Conservation (phyloP, 2,329 filamentous ascomycete species). For the Aspergillus versicolor region DNA sequence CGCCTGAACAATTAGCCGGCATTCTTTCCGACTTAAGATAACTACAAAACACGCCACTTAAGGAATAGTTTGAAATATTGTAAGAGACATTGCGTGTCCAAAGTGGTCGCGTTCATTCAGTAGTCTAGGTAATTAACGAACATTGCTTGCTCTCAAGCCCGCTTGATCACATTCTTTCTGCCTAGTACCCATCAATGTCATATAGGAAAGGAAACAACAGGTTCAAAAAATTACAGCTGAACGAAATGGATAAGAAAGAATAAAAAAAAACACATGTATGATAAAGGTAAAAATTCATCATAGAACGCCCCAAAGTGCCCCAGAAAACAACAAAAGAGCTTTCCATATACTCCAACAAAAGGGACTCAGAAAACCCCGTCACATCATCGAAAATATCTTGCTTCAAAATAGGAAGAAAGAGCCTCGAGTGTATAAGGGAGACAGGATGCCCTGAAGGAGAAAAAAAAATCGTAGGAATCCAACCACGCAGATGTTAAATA, state of each 20-base stretch:
- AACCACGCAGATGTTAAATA: constrained; percentile 13
- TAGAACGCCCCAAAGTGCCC: constrained; percentile 14
- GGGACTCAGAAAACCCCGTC: constrained; percentile 7
- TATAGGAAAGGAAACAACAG: constrained; percentile 16
- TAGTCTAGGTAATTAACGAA: constrained; percentile 21
- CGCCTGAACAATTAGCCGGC: background rate
- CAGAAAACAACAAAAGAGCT: constrained; percentile 4
- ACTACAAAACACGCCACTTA: too few species aligned
- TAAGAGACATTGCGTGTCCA: background rate
- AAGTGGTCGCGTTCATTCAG: constrained; percentile 8
- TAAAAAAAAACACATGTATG: constrained; percentile 5
- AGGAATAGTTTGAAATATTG: too few species aligned
- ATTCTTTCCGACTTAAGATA: too few species aligned
- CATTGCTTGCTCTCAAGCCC: constrained; percentile 26
- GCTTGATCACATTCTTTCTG: constrained; percentile 24
- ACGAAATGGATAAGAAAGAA: constrained; percentile 1
- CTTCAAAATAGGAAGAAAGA: constrained; percentile 12
- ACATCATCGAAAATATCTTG: constrained; percentile 7
- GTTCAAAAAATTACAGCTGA: constrained; percentile 15
- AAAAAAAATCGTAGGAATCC: constrained; percentile 8
- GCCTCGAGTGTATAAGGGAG: background rate
- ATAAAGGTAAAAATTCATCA: constrained; percentile 11
- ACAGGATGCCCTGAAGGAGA: constrained; percentile 1
- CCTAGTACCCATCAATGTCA: constrained; percentile 13
- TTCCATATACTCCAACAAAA: constrained; percentile 17